Base-by-base conservation (phyloP, 352 stramenopile species). In the Globisporangium middletonii region DNA sequence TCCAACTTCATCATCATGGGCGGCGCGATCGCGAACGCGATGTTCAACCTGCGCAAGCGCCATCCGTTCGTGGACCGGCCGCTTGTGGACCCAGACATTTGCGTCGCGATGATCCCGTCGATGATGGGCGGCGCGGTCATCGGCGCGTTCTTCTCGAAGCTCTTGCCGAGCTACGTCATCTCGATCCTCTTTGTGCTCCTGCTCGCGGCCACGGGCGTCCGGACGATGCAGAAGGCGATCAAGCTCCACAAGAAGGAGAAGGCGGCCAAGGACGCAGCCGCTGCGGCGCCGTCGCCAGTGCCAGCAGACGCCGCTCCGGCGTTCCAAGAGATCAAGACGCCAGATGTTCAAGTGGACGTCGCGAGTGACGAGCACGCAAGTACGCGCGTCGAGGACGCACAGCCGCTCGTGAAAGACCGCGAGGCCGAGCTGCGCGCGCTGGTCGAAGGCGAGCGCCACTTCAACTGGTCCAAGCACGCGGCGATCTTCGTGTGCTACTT, bases 1-100 rank as follows among this genome's bases (percentile, higher is more conserved):
- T 77, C 72, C 37, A 86, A 85, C 63, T 65, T 86, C 35, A 72
- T 78, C 66, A 84, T 86, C 65, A 74, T 88, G 30, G 78, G 75
- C 51, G 78, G 75, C 26, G 75, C 75, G 16, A 67, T 85, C 35
- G 78, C 78, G 27, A 88, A 86, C 50, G 73, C 78, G 7, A 73
- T 71, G 48, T 84, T 85, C 60, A 86, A 88, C 55, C 38, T 85
- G 55, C 75, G 65, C 55, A 85, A 86, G 62, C 74, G 75, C 37
- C 75, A 88, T 47, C 73, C 78, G 49, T 70, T 56, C n/a, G 74
- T 67, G 4, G 64, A 86, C 43, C 73, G 75, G 0, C 76, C 75
- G n/a, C 63, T 88, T 19, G 75, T 88, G 23, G 73, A 88, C 43
- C 62, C 75, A 7, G 74, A 86, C 38, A 63, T 88, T 9, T 71